Conservation (phyloP, 805 yeast genomes). For the Lipomyces orientalis region DNA sequence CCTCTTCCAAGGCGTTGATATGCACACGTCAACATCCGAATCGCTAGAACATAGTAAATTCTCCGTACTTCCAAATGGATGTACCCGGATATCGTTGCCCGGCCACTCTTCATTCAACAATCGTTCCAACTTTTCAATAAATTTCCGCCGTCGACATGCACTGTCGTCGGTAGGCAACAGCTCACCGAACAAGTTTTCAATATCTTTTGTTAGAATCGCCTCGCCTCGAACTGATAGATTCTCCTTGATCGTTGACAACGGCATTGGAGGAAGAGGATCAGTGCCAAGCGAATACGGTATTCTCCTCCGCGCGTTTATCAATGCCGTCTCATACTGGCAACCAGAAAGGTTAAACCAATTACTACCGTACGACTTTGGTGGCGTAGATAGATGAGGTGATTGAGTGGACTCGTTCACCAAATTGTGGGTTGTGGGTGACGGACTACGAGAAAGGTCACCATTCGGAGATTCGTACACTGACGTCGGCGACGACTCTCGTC, state of each 20-base stretch:
- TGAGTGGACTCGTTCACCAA: not conserved
- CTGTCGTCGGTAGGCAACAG: constrained; percentile 32
- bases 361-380: not conserved
- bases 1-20: constrained; percentile 30
- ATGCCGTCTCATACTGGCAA: constrained; percentile 35
- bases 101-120: constrained; percentile 38
- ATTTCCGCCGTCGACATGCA: constrained; percentile 20
- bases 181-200: constrained; percentile 24
- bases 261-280: constrained; percentile 24
- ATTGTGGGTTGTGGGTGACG: not conserved
- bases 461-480: not conserved
- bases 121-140: constrained; percentile 33
- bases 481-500: not conserved
- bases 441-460: not conserved
- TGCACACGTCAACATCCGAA: constrained; percentile 41
- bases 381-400: not conserved
- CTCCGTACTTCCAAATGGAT: constrained; percentile 39
- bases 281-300: constrained; percentile 39
- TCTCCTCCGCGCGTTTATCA: constrained; percentile 35
- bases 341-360: not conserved
- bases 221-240: constrained; percentile 21
- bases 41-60: constrained; percentile 35
- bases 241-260: constrained; percentile 18
- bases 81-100: constrained; percentile 28
- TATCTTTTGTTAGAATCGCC: constrained; percentile 26